phyloP scores from a whole-genome alignment of 352 stramenopile species.

The Blastocystis sp. region DNA sequence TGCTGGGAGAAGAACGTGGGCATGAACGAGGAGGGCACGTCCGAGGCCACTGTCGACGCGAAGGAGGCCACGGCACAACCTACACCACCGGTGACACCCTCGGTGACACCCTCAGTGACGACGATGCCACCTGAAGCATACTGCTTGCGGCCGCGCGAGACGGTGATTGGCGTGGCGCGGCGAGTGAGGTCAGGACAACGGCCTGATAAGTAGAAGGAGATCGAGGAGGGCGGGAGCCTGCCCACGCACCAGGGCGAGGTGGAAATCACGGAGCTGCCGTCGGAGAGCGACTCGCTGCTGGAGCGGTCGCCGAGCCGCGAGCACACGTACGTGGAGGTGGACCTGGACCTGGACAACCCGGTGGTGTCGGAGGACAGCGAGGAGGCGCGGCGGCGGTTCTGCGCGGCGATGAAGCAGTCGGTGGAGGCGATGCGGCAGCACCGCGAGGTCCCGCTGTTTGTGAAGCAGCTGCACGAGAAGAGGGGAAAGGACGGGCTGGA shows the following conservation, averaged over 20 bases:
- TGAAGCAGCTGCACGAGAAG: background rate
- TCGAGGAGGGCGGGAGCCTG: background rate
- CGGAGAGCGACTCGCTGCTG: background rate
- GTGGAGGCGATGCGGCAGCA: background rate
- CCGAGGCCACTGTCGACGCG: no score
- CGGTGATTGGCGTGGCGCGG: background rate
- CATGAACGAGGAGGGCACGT: background rate
- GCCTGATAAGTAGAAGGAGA: background rate
- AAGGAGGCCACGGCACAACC: no score
- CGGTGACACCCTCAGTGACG: background rate
- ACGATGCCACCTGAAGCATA: background rate
- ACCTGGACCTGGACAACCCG: slow-evolving; percentile 52
- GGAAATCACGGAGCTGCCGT: background rate
- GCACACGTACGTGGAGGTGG: slow-evolving; percentile 3
- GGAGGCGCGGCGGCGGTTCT: slow-evolving; percentile 4
- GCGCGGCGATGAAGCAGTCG: background rate
- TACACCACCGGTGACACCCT: no score
- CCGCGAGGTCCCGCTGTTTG: background rate
- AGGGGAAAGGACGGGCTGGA: background rate
- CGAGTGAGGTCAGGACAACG: background rate
- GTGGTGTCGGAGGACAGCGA: slow-evolving; percentile 13
- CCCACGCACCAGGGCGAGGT: background rate
- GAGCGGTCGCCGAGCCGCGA: background rate
- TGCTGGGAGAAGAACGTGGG: slow-evolving; percentile 14
- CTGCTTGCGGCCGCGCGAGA: background rate